These are phyloP conservation scores for Meyerozyma guilliermondii DNA, from an alignment of 1,139 yeast species.

Conservation along the genomic window DNA sequence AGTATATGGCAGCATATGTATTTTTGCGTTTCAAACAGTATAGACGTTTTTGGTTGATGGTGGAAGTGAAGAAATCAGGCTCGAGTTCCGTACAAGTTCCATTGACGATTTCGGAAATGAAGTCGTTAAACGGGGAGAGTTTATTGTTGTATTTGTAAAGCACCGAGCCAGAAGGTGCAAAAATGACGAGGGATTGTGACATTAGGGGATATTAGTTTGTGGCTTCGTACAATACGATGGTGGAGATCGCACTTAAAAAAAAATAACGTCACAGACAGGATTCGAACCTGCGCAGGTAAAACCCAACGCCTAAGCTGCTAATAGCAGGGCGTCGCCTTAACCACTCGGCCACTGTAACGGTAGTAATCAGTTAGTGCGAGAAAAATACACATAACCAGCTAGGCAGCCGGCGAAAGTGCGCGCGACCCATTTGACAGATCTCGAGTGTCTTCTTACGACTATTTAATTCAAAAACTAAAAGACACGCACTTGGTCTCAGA, in stretches of 20 bases:
- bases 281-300: slow-evolving; percentile 6
- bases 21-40: slow-evolving; percentile 27
- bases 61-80: slow-evolving; percentile 29
- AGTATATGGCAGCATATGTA: slow-evolving; percentile 34
- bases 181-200: slow-evolving; percentile 30
- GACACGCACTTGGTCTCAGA: too few species aligned
- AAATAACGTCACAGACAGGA: slow-evolving; percentile 4
- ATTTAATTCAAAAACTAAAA: too few species aligned
- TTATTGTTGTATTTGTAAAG: slow-evolving; percentile 35
- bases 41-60: slow-evolving; percentile 31
- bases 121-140: slow-evolving; percentile 38
- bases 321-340: slow-evolving; percentile 31
- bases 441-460: not conserved
- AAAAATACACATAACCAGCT: not conserved
- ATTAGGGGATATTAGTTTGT: slow-evolving; percentile 6
- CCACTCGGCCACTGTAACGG: slow-evolving; percentile 30
- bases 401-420: not conserved
- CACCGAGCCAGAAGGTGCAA: slow-evolving; percentile 33
- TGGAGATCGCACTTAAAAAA: not conserved
- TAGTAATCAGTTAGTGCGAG: not conserved
- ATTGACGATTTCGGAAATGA: slow-evolving; percentile 33
- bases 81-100: slow-evolving; percentile 32
- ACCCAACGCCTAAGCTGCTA: slow-evolving; percentile 14
- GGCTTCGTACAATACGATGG: not conserved
- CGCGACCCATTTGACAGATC: not conserved